Evolutionary conservation across 176 grass and related monocot genomes (phyloP), one percentile per base, ranked within the genome.

Genomic region (Puccinellia tenuiflora): DNA sequence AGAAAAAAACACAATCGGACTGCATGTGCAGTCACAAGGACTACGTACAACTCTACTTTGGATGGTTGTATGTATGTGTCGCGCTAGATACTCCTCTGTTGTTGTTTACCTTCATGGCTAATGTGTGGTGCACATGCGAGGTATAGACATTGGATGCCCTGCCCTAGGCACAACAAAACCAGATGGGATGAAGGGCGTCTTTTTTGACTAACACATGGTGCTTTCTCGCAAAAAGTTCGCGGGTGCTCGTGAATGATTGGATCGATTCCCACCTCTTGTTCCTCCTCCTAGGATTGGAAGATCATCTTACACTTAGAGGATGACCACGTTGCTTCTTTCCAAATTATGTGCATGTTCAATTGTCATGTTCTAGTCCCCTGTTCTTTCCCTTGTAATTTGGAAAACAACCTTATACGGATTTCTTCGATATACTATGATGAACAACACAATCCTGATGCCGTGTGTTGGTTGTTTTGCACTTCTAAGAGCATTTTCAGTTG

Each of bases 61-160:
- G 46, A 5, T 57, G 68, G 37, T 3, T 45, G 37, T 35, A 16
- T 3, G 7, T 77, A 48, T 29, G 20, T 28, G 64, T 68, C 1
- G 18, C 17, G 28, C 37, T 60, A 14, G 52, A 3, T n/a, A 21
- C 30, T 21, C 38, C 34, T n/a, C 16, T 0, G 37, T 1, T 34
- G 33, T 14, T 31, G 60, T 9, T 21, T 29, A 15, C 31, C 29
- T 40, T 24, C 10, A 3, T 33, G 22, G 37, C 35, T n/a, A 25
- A n/a, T 61, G 42, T 74, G 84, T 51, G 84, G 77, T 74, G 84
- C 77, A 53, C 84, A 86, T 86, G 84, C 54, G n/a, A 42, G 17
- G 31, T 3, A 22, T 11, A 1, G 13, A 40, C 85, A 81, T 86
- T 11, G 77, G 77, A 86, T 81, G 18, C 85, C 50, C 54, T 38